Evolutionary conservation across 2,329 filamentous ascomycete genomes (phyloP).

Genomic region (Epichloe sibirici): DNA sequence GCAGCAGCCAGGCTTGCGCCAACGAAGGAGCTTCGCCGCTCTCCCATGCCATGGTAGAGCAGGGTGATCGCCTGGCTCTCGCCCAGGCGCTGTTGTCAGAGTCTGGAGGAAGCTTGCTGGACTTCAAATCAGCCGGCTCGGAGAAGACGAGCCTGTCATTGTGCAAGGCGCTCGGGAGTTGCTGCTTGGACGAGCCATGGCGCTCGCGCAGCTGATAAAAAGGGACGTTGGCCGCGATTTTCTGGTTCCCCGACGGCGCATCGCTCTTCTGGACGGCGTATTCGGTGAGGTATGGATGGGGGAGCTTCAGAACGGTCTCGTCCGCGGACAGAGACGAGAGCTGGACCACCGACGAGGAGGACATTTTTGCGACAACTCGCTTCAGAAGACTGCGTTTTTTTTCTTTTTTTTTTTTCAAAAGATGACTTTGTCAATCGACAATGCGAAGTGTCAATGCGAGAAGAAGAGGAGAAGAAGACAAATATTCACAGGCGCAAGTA

Average conservation of each 20-base stretch:
- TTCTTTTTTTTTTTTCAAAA: not conserved
- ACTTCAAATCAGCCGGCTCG: slow-evolving; percentile 34
- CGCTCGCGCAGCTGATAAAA: slow-evolving; percentile 26
- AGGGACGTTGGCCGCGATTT: slow-evolving; percentile 7
- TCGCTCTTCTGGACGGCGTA: slow-evolving; percentile 27
- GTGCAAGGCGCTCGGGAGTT: slow-evolving; percentile 18
- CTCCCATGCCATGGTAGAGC: slow-evolving; percentile 33
- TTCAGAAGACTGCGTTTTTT: not conserved
- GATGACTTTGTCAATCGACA: not conserved
- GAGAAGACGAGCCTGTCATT: slow-evolving; percentile 29
- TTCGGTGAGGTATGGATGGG: slow-evolving; percentile 35
- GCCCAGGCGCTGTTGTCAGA: slow-evolving; percentile 46
- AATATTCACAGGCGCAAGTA: not conserved
- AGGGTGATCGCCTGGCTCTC: slow-evolving; percentile 40
- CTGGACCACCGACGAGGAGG: slow-evolving; percentile 10
- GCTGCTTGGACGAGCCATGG: slow-evolving; percentile 14
- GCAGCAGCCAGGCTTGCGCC: slow-evolving; percentile 39
- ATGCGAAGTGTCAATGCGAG: not conserved
- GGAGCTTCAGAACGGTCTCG: slow-evolving; percentile 33
- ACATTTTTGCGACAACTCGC: not conserved
- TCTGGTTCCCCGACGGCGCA: slow-evolving; percentile 8
- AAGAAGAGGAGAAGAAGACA: not conserved
- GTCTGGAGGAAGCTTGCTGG: slow-evolving; percentile 33
- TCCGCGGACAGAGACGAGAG: slow-evolving; percentile 18
- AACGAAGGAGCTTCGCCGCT: slow-evolving; percentile 28